These are phyloP conservation scores for Gynochthodes officinalis DNA, from an alignment of 257 asterid genomes.

Conservation along the genomic window DNA sequence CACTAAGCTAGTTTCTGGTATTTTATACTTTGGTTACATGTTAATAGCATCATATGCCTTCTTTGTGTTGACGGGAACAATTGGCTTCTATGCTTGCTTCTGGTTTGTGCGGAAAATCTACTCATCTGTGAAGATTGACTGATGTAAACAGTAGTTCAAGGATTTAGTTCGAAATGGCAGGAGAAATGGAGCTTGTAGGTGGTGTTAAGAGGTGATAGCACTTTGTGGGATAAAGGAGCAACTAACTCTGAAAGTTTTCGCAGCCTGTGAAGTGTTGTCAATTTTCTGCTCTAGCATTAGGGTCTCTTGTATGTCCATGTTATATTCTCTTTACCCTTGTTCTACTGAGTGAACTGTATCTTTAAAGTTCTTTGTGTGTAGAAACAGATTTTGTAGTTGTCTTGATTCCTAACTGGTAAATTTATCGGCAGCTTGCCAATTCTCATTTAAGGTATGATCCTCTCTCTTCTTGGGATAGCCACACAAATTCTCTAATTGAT, in stretches of 20 bases:
- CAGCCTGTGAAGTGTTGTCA: conserved; percentile 8
- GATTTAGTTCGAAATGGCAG: neutral
- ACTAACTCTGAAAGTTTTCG: conserved; percentile 11
- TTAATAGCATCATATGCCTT: conserved; percentile 80
- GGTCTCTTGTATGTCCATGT: neutral
- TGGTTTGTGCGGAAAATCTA: conserved; percentile 93
- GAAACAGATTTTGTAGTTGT: conserved; percentile 1
- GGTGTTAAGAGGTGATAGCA: neutral
- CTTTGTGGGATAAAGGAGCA: neutral
- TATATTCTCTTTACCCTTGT: neutral
- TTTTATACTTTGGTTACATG: conserved; percentile 84
- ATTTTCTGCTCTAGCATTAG: conserved; percentile 9
- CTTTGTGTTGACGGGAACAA: conserved; percentile 83
- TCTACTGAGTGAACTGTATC: neutral
- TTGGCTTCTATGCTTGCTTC: conserved; percentile 83
- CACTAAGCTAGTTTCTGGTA: conserved; percentile 71
- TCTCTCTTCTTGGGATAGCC: neutral
- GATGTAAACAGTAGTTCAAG: conserved; percentile 17
- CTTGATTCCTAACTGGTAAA: neutral
- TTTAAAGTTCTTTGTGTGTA: conserved; percentile 7
- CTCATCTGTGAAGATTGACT: conserved; percentile 85
- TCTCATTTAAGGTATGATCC: no score
- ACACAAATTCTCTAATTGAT: no score
- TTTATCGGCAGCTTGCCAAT: neutral
- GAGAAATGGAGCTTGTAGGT: neutral